Evolutionary conservation across 1,139 yeast species (phyloP), one percentile per base, ranked within the genome.

Genomic region (Yamadazyma atmosphaerica): DNA sequence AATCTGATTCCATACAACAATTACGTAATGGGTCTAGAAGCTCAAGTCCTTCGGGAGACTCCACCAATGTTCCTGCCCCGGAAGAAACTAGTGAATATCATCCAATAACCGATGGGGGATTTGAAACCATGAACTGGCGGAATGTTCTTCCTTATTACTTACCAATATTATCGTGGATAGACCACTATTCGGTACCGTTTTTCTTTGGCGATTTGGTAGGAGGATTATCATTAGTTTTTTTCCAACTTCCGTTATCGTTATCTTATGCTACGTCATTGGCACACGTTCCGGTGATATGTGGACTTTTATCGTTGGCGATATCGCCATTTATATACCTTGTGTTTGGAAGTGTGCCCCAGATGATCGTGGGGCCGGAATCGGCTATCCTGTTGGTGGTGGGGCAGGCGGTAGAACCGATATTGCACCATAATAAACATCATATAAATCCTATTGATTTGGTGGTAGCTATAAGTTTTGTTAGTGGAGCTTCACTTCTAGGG

Each of bases 361-460:
- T 92, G 96, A 85, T 90, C 39, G 95, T 90, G 6, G 98, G 98
- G 0, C 98, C 98, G 0, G 98, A 92, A 56, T 94, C 92, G 7
- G 96, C 98, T 1, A 85, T 90, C 21, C 86, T 95, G 1, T 71
- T 92, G 56, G 84, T 92, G 31, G 87, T 92, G 2, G 98, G 98
- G 3, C 96, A 88, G 56, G 89, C 94, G 0, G 83, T 89, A n/a
- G 88, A 86, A 45, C 81, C 85, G 10, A 56, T 74, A 2, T 50
- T 79, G 28, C 81, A 77, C 39, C 86, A 83, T 51, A 60, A 73
- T 35, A 55, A 65, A 12, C 56, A 61, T 31, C 58, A 67, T 11
- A 47, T 79, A 13, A 77, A 77, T 41, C 79, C 89, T 0, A 70
- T 83, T 33, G 86, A 84, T 46, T 68, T 84, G 17, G 82, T 88